phyloP scores from a whole-genome alignment of 164 flowering plant genomes.

The Dillenia turbinata region DNA sequence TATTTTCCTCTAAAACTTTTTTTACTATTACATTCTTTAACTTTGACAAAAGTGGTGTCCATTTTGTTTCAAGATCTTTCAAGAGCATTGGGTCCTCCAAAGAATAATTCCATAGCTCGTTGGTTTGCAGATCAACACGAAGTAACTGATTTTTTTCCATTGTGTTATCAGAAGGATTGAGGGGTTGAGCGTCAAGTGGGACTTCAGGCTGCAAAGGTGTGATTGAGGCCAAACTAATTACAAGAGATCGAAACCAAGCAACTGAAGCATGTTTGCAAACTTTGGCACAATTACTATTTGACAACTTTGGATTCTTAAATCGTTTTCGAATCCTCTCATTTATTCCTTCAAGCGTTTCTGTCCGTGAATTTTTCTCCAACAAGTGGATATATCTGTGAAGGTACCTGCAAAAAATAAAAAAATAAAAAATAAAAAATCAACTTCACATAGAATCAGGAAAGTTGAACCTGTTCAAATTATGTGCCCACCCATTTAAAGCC shows the following conservation, averaged over 20 bases:
- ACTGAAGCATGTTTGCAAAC: constrained; percentile 86
- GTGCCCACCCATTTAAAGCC: too few relatives aligned
- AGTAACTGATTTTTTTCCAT: constrained; percentile 48
- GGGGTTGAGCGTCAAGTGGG: constrained; percentile 27
- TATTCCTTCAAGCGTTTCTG: constrained; percentile 81
- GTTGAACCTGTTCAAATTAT: too few relatives aligned
- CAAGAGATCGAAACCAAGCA: constrained; percentile 85
- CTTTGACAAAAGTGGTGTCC: constrained; percentile 54
- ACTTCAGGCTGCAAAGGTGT: constrained; percentile 48
- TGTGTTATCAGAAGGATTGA: constrained; percentile 23
- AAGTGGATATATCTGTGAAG: constrained; percentile 64
- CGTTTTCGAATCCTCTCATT: constrained; percentile 90
- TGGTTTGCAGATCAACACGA: constrained; percentile 62
- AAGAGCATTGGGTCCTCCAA: constrained; percentile 52
- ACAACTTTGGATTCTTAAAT: constrained; percentile 83
- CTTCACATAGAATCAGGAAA: not conserved
- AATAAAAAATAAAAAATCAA: not conserved
- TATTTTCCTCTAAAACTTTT: constrained; percentile 56
- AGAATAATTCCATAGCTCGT: constrained; percentile 67
- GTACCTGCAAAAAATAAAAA: constrained; percentile 43
- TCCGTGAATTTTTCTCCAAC: constrained; percentile 58
- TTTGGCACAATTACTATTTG: constrained; percentile 71
- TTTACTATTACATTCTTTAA: constrained; percentile 49
- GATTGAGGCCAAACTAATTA: constrained; percentile 65
- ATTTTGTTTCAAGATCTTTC: constrained; percentile 52